Evolutionary conservation across 139 green algal species (phyloP).

Genomic region (Spirogloea muscicola): DNA sequence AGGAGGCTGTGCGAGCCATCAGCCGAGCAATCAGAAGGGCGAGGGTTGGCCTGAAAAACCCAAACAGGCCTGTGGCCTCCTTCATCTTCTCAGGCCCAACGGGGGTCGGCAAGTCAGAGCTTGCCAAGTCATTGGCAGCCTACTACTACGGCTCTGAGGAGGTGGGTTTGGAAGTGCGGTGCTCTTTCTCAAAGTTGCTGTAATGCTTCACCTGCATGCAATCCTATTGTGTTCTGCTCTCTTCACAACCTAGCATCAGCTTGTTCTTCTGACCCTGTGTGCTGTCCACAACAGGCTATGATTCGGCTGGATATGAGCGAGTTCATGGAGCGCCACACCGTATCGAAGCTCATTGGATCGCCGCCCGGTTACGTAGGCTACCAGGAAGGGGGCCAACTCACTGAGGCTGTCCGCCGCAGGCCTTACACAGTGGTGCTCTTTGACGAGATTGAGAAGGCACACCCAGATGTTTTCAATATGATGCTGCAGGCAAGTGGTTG

Average conservation of each 20-base stretch:
- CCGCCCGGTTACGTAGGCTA: slow-evolving; percentile 78
- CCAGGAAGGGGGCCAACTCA: slow-evolving; percentile 56
- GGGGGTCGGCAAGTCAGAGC: slow-evolving; percentile 79
- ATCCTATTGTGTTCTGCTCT: not conserved
- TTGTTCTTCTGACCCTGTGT: too few relatives aligned
- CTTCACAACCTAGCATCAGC: not conserved
- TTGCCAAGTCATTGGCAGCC: slow-evolving; percentile 66
- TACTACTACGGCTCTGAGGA: slow-evolving; percentile 38
- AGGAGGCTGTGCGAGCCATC: slow-evolving; percentile 59
- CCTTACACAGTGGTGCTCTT: slow-evolving; percentile 71
- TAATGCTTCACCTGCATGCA: not conserved
- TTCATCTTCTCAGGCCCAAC: slow-evolving; percentile 88
- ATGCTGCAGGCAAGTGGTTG: slow-evolving; percentile 42
- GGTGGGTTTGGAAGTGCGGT: not conserved
- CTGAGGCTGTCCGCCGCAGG: slow-evolving; percentile 54
- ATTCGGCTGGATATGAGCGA: slow-evolving; percentile 72
- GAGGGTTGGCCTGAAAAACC: slow-evolving; percentile 58
- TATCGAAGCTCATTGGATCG: slow-evolving; percentile 48
- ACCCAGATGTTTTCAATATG: slow-evolving; percentile 55
- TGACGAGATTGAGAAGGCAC: slow-evolving; percentile 73
- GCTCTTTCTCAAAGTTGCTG: not conserved
- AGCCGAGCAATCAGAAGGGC: slow-evolving; percentile 60
- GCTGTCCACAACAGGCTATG: slow-evolving; percentile 53
- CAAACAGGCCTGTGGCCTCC: slow-evolving; percentile 44
- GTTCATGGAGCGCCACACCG: slow-evolving; percentile 52